These are phyloP conservation scores for Poa annua DNA, from an alignment of 176 grass and related monocot genomes.

Conservation along the genomic window DNA sequence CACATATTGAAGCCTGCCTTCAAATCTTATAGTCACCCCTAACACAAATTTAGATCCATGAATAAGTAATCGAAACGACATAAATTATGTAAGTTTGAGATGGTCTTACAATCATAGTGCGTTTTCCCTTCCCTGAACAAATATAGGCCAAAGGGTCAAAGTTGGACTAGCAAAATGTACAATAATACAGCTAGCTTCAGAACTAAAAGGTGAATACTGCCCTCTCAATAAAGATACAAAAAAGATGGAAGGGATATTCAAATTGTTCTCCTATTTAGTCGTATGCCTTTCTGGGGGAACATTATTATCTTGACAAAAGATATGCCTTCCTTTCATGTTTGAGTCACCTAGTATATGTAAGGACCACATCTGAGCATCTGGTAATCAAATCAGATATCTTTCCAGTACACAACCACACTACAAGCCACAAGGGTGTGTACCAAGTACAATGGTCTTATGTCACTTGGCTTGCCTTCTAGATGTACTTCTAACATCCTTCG, in stretches of 20 bases:
- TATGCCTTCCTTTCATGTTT: conserved; percentile 5
- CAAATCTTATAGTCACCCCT: neutral
- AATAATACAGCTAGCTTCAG: neutral
- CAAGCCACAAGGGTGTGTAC: neutral
- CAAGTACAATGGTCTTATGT: neutral
- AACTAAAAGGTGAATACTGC: neutral
- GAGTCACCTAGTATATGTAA: neutral
- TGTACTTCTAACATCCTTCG: neutral
- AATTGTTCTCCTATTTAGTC: conserved; percentile 9
- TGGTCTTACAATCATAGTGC: too few species aligned
- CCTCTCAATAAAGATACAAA: conserved; percentile 18
- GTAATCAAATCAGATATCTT: conserved; percentile 37
- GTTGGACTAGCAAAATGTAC: neutral
- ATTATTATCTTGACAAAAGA: neutral
- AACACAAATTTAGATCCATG: neutral
- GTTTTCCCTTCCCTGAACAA: neutral
- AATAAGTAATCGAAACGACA: neutral
- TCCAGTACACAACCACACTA: neutral
- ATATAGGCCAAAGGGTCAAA: neutral
- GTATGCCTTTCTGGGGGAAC: neutral
- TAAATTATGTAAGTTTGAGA: neutral
- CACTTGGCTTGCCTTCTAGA: neutral
- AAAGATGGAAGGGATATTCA: conserved; percentile 16
- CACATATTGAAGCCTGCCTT: neutral
- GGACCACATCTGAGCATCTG: conserved; percentile 12